Conservation (phyloP, 1,284 basidiomycete genomes). For the Sanguinoderma infundibulare region DNA sequence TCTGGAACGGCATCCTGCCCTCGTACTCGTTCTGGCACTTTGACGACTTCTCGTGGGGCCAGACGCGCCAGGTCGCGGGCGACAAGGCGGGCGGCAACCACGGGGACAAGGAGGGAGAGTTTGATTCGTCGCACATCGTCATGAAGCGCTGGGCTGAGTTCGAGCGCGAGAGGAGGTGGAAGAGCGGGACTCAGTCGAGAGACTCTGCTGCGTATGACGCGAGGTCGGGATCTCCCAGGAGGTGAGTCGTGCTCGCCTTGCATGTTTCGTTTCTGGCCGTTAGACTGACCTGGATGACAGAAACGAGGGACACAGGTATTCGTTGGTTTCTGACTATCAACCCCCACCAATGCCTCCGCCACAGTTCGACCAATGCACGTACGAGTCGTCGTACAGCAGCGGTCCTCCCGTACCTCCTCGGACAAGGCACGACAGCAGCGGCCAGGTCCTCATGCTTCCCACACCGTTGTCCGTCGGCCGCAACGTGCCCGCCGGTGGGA, state of each 20-base stretch:
- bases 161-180: conserved; percentile 95
- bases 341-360: conserved; percentile 41
- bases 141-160: conserved; percentile 99
- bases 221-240: conserved; percentile 51
- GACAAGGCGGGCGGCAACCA: conserved; percentile 68
- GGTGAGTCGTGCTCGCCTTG: conserved; percentile 51
- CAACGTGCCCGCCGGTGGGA: conserved; percentile 47
- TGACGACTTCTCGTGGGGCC: conserved; percentile 99
- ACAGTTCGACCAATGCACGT: conserved; percentile 63
- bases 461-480: conserved; percentile 61
- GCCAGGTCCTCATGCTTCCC: conserved; percentile 70
- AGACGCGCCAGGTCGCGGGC: conserved; percentile 87
- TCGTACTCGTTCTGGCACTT: conserved; percentile 99
- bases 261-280: not conserved
- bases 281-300: conserved; percentile 31
- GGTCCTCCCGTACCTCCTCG: conserved; percentile 39
- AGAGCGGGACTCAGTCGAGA: conserved; percentile 80
- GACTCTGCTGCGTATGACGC: conserved; percentile 76
- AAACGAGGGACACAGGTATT: conserved; percentile 67
- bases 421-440: conserved; percentile 69
- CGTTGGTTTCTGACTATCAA: conserved; percentile 72
- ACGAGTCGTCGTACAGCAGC: conserved; percentile 53
- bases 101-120: conserved; percentile 93
- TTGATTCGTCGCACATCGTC: conserved; percentile 94
- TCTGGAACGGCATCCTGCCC: conserved; percentile 96